Base-by-base conservation (phyloP, 176 grass and related monocot species). In the Secale cereale region DNA sequence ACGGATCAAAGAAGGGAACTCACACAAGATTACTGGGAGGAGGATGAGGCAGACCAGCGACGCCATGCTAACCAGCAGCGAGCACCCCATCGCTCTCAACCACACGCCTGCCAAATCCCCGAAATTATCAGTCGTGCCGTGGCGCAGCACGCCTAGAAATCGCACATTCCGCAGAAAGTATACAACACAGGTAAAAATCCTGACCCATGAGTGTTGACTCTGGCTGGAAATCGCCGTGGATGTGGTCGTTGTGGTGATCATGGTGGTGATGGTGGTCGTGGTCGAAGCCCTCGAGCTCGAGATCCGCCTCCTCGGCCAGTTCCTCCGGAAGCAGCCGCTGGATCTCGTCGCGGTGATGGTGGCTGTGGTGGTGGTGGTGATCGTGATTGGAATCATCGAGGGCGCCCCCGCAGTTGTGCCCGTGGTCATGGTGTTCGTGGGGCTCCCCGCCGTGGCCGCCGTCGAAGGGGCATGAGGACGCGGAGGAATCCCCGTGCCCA, bases 271-370 rank as follows among this genome's bases (percentile, higher is more conserved):
- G 76, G 15, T 57, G 82, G 7, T 82, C 36, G 50, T 82, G 69
- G 22, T 27, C 88, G 32, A 87, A 82, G 67, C 68, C 74, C 2
- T 99, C 93, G 40, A 92, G 60, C 70, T 81, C 86, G 91, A 99
- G 97, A 99, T 99, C 91, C 88, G 91, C 90, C 90, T 94, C 97
- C 88, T 96, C 97, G 2, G 93, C 93, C 74, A 99, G 72, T 87
- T 99, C 97, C 83, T 99, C 97, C 23, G 91, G 93, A 4, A 99
- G 93, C 70, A 95, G 90, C 73, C 54, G 80, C 74, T 68, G 88
- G 84, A 94, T 95, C 87, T 95, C 83, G 36, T 28, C 77, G 65
- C 43, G 26, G 10, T 69, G 85, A 15, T 89, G 83, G 23, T 93
- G 91, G 11, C 69, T 59, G 2, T 91, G 75, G 13, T 87, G 83